phyloP scores from a whole-genome alignment of 2,329 filamentous ascomycete species.

The Diaporthe citri region DNA sequence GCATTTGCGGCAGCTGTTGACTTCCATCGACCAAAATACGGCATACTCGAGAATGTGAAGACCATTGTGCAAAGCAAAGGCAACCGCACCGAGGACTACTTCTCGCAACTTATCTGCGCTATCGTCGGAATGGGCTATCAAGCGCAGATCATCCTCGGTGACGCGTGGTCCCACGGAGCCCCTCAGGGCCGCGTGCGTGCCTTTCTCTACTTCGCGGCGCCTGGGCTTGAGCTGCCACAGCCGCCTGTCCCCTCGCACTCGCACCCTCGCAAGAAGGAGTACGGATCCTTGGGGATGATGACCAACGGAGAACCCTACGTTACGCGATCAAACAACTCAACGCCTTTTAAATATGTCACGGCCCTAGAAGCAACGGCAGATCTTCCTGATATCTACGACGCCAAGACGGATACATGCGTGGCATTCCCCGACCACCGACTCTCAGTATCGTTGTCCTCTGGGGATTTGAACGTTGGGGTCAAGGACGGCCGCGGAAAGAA shows the following conservation, averaged over 20 bases:
- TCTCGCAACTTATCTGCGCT: conserved; percentile 79
- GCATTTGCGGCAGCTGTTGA: conserved; percentile 82
- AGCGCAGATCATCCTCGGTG: conserved; percentile 74
- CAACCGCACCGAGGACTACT: conserved; percentile 68
- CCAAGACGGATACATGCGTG: conserved; percentile 71
- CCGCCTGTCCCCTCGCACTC: conserved; percentile 73
- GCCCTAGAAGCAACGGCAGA: conserved; percentile 68
- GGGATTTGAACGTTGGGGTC: background rate
- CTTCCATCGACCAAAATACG: conserved; percentile 80
- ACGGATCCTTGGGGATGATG: conserved; percentile 65
- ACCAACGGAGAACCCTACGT: conserved; percentile 73
- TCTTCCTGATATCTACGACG: conserved; percentile 74
- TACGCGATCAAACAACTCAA: conserved; percentile 60
- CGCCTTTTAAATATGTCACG: conserved; percentile 71
- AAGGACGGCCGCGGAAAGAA: background rate
- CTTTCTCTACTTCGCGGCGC: conserved; percentile 79
- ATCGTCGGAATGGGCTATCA: conserved; percentile 85
- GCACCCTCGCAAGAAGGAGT: conserved; percentile 57
- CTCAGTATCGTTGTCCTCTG: conserved; percentile 54
- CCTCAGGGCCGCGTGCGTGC: conserved; percentile 75
- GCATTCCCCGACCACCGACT: conserved; percentile 76
- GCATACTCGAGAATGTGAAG: conserved; percentile 81
- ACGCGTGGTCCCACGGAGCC: conserved; percentile 77
- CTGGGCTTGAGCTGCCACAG: conserved; percentile 68
- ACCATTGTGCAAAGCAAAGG: conserved; percentile 66